Evolutionary conservation across 495 filamentous ascomycete genomes (phyloP).

Genomic region (Ascobolus immersus): DNA sequence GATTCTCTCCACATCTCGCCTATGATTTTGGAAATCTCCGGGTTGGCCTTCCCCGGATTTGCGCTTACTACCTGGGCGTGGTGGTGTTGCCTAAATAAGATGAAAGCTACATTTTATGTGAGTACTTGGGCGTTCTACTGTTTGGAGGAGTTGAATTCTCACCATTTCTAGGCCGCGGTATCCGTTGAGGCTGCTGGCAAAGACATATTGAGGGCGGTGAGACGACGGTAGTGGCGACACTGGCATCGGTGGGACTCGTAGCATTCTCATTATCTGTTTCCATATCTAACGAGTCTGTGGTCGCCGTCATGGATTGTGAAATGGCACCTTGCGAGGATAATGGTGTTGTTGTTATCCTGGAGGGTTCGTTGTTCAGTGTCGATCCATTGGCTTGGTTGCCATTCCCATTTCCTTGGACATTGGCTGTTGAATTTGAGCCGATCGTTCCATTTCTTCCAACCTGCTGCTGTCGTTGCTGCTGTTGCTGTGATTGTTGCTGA

Average conservation of each 20-base stretch:
- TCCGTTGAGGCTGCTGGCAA: conserved; percentile 79
- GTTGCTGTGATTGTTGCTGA: conserved; percentile 7
- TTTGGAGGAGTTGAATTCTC: conserved; percentile 19
- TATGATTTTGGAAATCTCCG: conserved; percentile 95
- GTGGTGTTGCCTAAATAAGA: conserved; percentile 85
- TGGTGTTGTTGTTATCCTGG: not conserved
- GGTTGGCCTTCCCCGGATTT: conserved; percentile 77
- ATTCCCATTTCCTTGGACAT: not conserved
- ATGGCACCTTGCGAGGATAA: conserved; percentile 3
- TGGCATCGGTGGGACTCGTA: conserved; percentile 5
- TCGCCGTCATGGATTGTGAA: conserved; percentile 2
- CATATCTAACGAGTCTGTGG: conserved; percentile 6
- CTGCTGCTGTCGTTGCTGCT: conserved; percentile 9
- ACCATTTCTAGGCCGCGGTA: conserved; percentile 90
- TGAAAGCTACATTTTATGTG: conserved; percentile 48
- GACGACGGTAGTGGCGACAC: conserved; percentile 12
- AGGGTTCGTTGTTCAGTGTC: not conserved
- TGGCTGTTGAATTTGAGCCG: conserved; percentile 6
- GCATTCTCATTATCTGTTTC: conserved; percentile 4
- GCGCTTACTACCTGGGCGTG: conserved; percentile 56
- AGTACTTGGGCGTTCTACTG: conserved; percentile 4
- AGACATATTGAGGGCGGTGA: conserved; percentile 40
- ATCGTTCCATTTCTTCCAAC: too few species aligned
- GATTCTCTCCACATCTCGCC: conserved; percentile 73
- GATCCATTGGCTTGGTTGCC: not conserved